These are phyloP conservation scores for Thuidium tamariscinum DNA, from an alignment of 225 moss, liverwort and hornwort genomes.

Conservation along the genomic window DNA sequence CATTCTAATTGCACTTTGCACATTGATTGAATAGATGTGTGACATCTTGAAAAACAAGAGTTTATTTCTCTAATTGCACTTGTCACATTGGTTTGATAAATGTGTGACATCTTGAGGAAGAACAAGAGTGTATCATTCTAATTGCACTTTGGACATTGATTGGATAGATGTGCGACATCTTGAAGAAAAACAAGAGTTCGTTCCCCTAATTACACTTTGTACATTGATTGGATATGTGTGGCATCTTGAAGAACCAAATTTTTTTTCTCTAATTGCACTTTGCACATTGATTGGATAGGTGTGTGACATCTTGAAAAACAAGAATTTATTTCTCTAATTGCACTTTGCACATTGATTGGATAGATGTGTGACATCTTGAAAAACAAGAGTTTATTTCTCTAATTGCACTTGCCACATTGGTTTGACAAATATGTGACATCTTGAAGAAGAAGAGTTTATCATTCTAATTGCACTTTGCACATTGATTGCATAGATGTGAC, in stretches of 20 bases:
- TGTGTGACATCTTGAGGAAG: neutral
- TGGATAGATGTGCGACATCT: neutral
- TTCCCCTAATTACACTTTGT: neutral
- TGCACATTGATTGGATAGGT: neutral
- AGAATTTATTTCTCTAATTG: neutral
- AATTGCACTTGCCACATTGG: neutral
- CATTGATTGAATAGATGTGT: neutral
- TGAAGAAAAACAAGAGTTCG: neutral
- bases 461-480: neutral
- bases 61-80: no score
- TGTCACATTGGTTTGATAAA: neutral
- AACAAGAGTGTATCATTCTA: no score
- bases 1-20: neutral
- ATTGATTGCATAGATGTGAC: neutral
- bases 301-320: neutral
- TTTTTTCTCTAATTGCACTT: neutral
- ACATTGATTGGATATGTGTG: no score
- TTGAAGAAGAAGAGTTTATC: neutral
- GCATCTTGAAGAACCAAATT: neutral
- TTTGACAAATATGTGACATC: neutral
- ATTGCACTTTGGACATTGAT: neutral
- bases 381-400: neutral
- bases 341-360: no score
- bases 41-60: neutral
- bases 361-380: no score